A percentile compares a stretch with the other conserved stretches of the same genome.
These are phyloP conservation scores for Phytophthora tentaculata DNA, from an alignment of 352 stramenopile genomes.

Conservation along the genomic window DNA sequence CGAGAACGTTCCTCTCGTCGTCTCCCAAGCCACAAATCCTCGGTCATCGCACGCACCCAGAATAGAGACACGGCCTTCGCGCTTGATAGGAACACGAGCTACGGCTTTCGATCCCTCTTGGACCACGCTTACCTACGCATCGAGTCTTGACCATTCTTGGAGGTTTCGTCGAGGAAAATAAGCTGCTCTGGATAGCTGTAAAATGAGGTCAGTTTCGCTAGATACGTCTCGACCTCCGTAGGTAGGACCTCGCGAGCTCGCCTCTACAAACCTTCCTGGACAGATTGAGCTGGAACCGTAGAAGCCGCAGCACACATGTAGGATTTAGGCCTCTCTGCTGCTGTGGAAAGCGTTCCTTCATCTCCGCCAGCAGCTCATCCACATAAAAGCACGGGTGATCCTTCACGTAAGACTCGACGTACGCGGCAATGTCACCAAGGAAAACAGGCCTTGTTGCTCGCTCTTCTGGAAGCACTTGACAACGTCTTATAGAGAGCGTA, in stretches of 20 bases:
- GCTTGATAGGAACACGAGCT: background rate
- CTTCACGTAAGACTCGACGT: background rate
- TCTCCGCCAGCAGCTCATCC: background rate
- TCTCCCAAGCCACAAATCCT: background rate
- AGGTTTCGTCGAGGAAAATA: background rate
- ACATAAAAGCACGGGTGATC: background rate
- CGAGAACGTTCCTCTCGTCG: background rate
- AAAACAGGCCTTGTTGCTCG: background rate
- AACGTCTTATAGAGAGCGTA: background rate
- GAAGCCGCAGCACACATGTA: background rate
- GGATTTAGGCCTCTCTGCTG: background rate
- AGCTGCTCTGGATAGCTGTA: constrained; percentile 2
- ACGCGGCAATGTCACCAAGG: background rate
- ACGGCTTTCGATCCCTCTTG: background rate
- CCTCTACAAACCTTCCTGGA: background rate
- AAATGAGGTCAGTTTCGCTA: background rate
- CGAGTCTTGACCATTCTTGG: background rate
- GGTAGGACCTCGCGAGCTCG: background rate
- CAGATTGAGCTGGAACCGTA: background rate
- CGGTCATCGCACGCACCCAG: background rate
- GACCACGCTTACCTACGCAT: background rate
- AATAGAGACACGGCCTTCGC: background rate
- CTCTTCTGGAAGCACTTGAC: background rate
- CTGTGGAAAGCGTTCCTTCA: background rate
- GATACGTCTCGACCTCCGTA: background rate